Evolutionary conservation across 805 yeast genomes (phyloP), one percentile per base, ranked within the genome.

Genomic region (Metahyphopichia silvanorum): DNA sequence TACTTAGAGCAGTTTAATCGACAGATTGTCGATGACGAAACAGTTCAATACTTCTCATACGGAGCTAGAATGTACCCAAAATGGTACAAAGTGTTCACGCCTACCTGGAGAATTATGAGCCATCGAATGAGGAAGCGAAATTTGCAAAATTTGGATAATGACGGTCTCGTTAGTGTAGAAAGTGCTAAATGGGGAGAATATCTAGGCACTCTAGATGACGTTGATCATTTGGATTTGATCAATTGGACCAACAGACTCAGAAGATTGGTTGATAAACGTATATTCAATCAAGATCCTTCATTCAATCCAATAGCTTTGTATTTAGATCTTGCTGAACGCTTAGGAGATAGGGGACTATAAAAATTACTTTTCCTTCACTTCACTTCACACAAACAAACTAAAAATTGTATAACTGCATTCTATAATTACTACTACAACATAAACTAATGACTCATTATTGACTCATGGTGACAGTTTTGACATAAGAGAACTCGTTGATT

Each of bases 111-210:
- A 16, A 64, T 84, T 3, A 72, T 87, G n/a, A 55, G 70, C 34
- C 37, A 43, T 24, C 31, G 43, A 29, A 40, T 46, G n/a, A n/a
- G n/a, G n/a, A n/a, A n/a, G n/a, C n/a, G n/a, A n/a, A n/a, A n/a
- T n/a, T n/a, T n/a, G n/a, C 25, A 23, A 12, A 23, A 12, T 4
- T 8, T 23, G 15, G 79, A 74, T 12, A 88, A 86, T 52, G 97
- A 88, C 59, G 97, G 97, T 0, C 57, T 89, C 63, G 94, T 88
- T 2, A 81, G 91, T 39, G 82, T 86, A 2, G 61, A 67, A 23
- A 83, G 93, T 37, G 65, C 94, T 1, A 74, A 73, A 47, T 88
- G 96, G 96, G 96, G 96, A 0, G 60, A 76, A 27, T 86, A 84
- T 55, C 52, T 79, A 43, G 97, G 96, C 0, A 84, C 93, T 0